phyloP scores from a whole-genome alignment of 495 filamentous ascomycete species.

The Evansstolkia leycettana region DNA sequence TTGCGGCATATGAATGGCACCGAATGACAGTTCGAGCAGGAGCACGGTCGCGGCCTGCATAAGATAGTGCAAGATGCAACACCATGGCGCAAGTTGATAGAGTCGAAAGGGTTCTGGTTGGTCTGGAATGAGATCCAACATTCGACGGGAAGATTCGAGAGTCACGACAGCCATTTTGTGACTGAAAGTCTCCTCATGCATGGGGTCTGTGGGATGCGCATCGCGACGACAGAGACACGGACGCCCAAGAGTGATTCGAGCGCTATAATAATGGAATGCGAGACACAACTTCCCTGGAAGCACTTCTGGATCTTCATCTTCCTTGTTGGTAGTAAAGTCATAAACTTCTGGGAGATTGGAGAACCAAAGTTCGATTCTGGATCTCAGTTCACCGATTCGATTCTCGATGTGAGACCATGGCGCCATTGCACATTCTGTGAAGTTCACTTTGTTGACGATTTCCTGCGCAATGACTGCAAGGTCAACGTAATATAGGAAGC shows the following conservation, averaged over 20 bases:
- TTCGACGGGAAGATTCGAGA: conserved; percentile 39
- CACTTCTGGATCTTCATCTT: conserved; percentile 18
- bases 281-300: conserved; percentile 35
- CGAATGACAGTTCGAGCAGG: conserved; percentile 49
- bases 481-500: conserved; percentile 37
- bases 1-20: conserved; percentile 39
- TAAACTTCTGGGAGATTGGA: conserved; percentile 36
- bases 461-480: conserved; percentile 41
- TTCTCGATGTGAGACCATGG: conserved; percentile 51
- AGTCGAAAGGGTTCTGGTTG: conserved; percentile 31
- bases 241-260: conserved; percentile 46
- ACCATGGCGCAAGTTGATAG: conserved; percentile 51
- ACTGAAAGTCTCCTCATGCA: conserved; percentile 34
- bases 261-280: conserved; percentile 48
- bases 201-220: conserved; percentile 21
- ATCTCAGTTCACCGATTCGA: conserved; percentile 38
- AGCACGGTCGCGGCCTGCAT: conserved; percentile 51
- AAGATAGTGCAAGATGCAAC: conserved; percentile 51
- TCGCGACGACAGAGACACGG: conserved; percentile 54
- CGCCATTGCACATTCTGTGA: conserved; percentile 35
- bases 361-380: conserved; percentile 43
- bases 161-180: conserved; percentile 41
- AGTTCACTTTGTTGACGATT: conserved; percentile 46
- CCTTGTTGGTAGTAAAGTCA: conserved; percentile 30
- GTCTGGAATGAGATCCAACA: conserved; percentile 42